These are phyloP conservation scores for Myriangium duriaei DNA, from an alignment of 2,329 filamentous ascomycete species.

Conservation along the genomic window DNA sequence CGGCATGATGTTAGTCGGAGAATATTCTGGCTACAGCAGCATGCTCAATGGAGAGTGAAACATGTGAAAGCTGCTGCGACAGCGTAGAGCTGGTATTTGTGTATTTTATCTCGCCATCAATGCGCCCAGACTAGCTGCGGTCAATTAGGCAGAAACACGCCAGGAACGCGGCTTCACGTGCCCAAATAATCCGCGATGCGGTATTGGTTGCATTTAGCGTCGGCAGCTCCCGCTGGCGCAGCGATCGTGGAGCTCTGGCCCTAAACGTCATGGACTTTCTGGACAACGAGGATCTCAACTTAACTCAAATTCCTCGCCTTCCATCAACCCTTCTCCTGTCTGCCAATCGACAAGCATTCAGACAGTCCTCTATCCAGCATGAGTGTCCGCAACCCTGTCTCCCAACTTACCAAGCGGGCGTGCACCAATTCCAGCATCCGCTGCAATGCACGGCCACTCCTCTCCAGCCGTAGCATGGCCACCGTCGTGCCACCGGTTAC, in stretches of 20 bases:
- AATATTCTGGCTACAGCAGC: not conserved
- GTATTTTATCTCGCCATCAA: too few species aligned
- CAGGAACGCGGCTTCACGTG: slow-evolving; percentile 8
- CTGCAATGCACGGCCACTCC: not conserved
- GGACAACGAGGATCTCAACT: too few species aligned
- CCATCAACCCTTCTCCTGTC: too few species aligned
- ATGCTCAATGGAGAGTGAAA: not conserved
- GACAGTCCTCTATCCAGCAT: too few species aligned
- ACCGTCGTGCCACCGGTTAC: slow-evolving; percentile 64
- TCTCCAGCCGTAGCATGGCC: slow-evolving; percentile 28
- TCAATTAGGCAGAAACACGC: slow-evolving; percentile 9
- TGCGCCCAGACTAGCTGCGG: too few species aligned
- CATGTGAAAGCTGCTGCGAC: too few species aligned
- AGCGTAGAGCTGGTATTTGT: not conserved
- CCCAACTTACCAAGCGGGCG: not conserved
- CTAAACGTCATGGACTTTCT: not conserved
- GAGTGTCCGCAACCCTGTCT: not conserved
- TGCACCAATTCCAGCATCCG: slow-evolving; percentile 6
- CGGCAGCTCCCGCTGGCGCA: not conserved
- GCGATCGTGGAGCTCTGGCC: too few species aligned
- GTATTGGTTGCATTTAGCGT: slow-evolving; percentile 4
- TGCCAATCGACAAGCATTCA: too few species aligned
- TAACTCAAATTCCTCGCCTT: too few species aligned
- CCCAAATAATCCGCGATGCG: slow-evolving; percentile 2
- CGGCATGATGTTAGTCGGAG: slow-evolving; percentile 8